Evolutionary conservation across 2,329 filamentous ascomycete species (phyloP).

Genomic region (Colletotrichum tropicicola): DNA sequence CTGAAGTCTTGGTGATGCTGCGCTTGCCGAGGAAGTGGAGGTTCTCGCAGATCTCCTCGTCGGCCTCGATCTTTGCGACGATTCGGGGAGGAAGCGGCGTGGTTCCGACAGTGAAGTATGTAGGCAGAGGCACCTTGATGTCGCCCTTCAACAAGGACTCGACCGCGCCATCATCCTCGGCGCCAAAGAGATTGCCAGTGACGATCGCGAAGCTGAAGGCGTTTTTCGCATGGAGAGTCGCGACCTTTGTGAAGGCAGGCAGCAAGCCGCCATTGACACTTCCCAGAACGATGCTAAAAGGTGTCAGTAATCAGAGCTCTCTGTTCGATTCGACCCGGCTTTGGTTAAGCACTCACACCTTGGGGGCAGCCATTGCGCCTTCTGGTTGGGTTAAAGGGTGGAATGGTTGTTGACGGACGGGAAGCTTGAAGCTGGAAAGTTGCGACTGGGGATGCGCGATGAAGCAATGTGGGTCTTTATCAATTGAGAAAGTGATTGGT

Average conservation of each 20-base stretch:
- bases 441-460: slow-evolving; percentile 26
- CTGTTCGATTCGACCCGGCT: background rate
- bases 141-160: slow-evolving; percentile 75
- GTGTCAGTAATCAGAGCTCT: slow-evolving; percentile 16
- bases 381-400: background rate
- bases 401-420: slow-evolving; percentile 9
- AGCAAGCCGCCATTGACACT: slow-evolving; percentile 82
- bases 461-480: slow-evolving; percentile 20
- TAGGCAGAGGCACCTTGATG: slow-evolving; percentile 80
- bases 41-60: slow-evolving; percentile 86
- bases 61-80: slow-evolving; percentile 76
- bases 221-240: slow-evolving; percentile 85
- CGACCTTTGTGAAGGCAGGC: slow-evolving; percentile 81
- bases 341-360: slow-evolving; percentile 49
- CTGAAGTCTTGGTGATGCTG: slow-evolving; percentile 86
- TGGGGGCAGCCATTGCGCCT: slow-evolving; percentile 54
- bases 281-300: slow-evolving; percentile 78
- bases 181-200: slow-evolving; percentile 82
- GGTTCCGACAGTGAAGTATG: slow-evolving; percentile 88
- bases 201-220: slow-evolving; percentile 87
- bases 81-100: slow-evolving; percentile 76
- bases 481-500: background rate
- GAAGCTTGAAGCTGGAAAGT: slow-evolving; percentile 14
- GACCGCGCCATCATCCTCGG: slow-evolving; percentile 66
- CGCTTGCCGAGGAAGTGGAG: slow-evolving; percentile 90